Conservation (phyloP, 164 flowering plant genomes). For the Nymphaea thermarum region DNA sequence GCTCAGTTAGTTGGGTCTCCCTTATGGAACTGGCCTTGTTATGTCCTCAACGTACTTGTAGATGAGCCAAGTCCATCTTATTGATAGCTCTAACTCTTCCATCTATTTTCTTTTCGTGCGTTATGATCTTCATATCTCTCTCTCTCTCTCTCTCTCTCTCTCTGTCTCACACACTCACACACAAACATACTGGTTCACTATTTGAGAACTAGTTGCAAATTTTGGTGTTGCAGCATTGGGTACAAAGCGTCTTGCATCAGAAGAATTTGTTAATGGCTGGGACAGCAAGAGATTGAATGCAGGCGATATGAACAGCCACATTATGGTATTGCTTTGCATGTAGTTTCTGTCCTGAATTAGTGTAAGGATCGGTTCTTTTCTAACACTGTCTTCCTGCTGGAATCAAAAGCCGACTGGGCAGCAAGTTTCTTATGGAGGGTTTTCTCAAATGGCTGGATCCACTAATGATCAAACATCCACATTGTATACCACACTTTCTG, state of each 20-base stretch:
- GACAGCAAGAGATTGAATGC: conserved; percentile 83
- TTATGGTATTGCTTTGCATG: conserved; percentile 13
- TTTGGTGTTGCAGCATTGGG: conserved; percentile 47
- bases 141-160: background rate
- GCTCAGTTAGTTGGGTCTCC: too few species aligned
- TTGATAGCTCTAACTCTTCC: too few species aligned
- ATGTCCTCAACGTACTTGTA: too few species aligned
- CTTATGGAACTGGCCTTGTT: too few species aligned
- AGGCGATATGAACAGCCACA: conserved; percentile 35
- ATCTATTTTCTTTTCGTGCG: too few species aligned
- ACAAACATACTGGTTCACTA: too few species aligned
- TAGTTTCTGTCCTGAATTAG: background rate
- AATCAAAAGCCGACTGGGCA: conserved; percentile 26
- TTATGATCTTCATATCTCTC: background rate
- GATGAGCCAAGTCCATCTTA: too few species aligned
- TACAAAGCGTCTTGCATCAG: conserved; percentile 76
- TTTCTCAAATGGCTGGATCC: conserved; percentile 25
- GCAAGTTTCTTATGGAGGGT: conserved; percentile 28
- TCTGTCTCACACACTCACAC: too few species aligned
- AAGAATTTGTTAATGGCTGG: conserved; percentile 55
- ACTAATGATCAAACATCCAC: conserved; percentile 22
- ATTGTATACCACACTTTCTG: conserved; percentile 23
- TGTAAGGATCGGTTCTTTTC: background rate
- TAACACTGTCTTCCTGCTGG: conserved; percentile 1
- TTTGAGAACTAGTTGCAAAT: too few species aligned